Base-by-base conservation (phyloP, 768 basidiomycete species). In the Pleurotus platypus region DNA sequence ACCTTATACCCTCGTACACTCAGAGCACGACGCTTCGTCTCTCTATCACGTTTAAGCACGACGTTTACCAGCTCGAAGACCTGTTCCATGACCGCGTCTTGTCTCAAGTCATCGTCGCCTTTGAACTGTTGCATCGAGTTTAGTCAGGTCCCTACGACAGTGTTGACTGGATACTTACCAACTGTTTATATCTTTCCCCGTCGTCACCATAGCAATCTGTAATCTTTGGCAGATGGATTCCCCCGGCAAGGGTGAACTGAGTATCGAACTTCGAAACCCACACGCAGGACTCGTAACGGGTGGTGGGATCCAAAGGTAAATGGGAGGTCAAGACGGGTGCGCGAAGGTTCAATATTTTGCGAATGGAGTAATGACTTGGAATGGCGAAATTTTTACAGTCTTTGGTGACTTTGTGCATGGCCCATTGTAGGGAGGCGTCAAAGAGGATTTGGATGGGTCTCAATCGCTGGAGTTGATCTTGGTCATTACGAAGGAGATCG, bases 71-170 rank as follows among this genome's bases (percentile, higher is more conserved):
- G 78, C 16, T 84, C 84, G 65, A 99, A 99, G 2, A 97, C 93
- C 70, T 99, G 97, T 65, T 98, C 93, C 95, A 99, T 98, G 53
- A 98, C 94, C 0, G 95, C 95, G 66, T 99, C 97, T 70, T 99
- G 97, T 40, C 97, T 86, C 46, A 97, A 69, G 64, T 99, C 97
- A 63, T 99, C 97, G 8, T 84, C 78, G 7, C 93, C 93, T 69
- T 99, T 98, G 73, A 94, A 95, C 93, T 96, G 22, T 49, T 20
- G 0, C 13, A 27, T 30, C 43, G 16, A 35, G 30, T 35, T 35
- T 35, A 35, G 30, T 35, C 40, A 49, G 9, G 55, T 16, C 13
- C 13, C 42, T 11, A 16, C 42, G 20, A 22, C 9, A 43, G 2
- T 45, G 4, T 57, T 13, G 30, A 20, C 11, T 39, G 45, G 2